phyloP scores from a whole-genome alignment of 1,139 yeast genomes.

The Kodamaea derodonti region DNA sequence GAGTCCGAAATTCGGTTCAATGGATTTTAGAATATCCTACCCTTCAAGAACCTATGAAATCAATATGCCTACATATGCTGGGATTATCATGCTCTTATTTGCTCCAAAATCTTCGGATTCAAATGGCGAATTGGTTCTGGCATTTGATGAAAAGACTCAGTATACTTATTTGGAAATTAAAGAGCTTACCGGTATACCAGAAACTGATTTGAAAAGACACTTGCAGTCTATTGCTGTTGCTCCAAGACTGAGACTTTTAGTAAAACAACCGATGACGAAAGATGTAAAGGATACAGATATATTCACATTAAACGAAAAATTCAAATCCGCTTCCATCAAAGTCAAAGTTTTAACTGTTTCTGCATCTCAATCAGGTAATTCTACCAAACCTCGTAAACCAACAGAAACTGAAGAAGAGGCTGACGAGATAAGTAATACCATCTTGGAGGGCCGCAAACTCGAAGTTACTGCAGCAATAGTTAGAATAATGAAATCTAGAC shows the following conservation, averaged over 20 bases:
- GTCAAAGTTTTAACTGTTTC: constrained; percentile 77
- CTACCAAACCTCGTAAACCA: constrained; percentile 20
- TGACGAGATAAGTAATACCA: constrained; percentile 32
- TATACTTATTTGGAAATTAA: constrained; percentile 55
- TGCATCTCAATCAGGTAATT: constrained; percentile 16
- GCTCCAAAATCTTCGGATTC: constrained; percentile 50
- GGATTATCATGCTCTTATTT: constrained; percentile 71
- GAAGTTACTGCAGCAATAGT: constrained; percentile 89
- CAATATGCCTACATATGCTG: constrained; percentile 78
- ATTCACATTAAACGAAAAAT: constrained; percentile 67
- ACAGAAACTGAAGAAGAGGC: constrained; percentile 38
- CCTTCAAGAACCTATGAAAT: constrained; percentile 72
- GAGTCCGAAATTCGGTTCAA: constrained; percentile 82
- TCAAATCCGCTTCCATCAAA: constrained; percentile 66
- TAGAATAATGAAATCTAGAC: constrained; percentile 78
- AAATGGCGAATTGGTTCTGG: constrained; percentile 32
- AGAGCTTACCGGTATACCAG: constrained; percentile 69
- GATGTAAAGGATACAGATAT: constrained; percentile 62
- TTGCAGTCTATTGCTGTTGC: constrained; percentile 84
- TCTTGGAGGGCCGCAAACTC: constrained; percentile 45
- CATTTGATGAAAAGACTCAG: constrained; percentile 38
- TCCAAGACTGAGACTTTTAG: constrained; percentile 69
- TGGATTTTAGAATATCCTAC: constrained; percentile 68
- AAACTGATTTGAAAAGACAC: constrained; percentile 67
- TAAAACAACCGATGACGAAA: constrained; percentile 71